phyloP scores from a whole-genome alignment of 805 yeast species.

The Naumovozyma baii region DNA sequence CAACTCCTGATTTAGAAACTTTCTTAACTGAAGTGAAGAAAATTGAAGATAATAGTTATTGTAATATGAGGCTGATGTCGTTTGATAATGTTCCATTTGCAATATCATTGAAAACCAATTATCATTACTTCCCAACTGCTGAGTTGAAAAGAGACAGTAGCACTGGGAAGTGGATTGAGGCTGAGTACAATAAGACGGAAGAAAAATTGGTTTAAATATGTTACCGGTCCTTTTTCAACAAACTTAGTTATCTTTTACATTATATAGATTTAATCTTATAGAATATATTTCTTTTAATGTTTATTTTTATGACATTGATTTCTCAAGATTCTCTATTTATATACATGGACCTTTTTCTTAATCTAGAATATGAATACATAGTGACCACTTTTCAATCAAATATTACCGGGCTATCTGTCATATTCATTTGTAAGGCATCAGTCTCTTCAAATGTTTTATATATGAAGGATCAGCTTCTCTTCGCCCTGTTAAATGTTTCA shows the following conservation, averaged over 20 bases:
- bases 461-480: conserved; percentile 47
- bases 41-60: conserved; percentile 72
- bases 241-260: no score
- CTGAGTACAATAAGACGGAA: conserved; percentile 36
- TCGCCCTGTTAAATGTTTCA: conserved; percentile 52
- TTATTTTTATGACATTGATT: no score
- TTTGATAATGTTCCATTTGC: conserved; percentile 85
- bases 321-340: no score
- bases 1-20: conserved; percentile 59
- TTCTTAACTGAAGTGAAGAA: conserved; percentile 57
- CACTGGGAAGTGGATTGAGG: conserved; percentile 45
- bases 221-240: no score
- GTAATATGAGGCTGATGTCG: conserved; percentile 69
- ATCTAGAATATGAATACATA: no score
- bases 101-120: conserved; percentile 72
- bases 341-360: no score
- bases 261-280: neutral
- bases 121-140: conserved; percentile 76
- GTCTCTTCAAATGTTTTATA: conserved; percentile 46
- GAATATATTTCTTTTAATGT: no score
- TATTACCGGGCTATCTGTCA: no score
- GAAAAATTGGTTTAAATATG: conserved; percentile 13
- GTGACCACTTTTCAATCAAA: no score
- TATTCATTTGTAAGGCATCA: conserved; percentile 40
- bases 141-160: conserved; percentile 43